Conservation (phyloP, 2,329 filamentous ascomycete genomes). For the Trichoderma pleuroti region DNA sequence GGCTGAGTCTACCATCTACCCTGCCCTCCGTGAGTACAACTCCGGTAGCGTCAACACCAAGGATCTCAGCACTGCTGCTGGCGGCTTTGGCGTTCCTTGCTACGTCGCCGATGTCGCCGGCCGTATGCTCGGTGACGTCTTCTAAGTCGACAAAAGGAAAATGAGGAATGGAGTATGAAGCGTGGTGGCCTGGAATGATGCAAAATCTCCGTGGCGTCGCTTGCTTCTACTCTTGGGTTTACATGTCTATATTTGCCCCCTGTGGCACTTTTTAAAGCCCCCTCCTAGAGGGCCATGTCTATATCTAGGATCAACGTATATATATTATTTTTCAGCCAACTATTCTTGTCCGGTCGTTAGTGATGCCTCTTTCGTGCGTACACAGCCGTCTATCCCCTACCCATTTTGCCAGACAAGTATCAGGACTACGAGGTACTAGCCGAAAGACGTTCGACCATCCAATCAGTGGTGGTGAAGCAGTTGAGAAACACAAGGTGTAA, state of each 20-base stretch:
- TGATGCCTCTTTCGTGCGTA: not conserved
- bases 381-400: too few relatives aligned
- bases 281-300: slow-evolving; percentile 3
- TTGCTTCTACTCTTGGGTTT: not conserved
- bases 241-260: slow-evolving; percentile 3
- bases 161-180: not conserved
- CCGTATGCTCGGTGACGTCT: slow-evolving; percentile 7
- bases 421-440: not conserved
- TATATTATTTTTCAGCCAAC: not conserved
- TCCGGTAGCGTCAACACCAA: not conserved
- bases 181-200: not conserved
- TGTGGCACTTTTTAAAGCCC: not conserved
- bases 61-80: slow-evolving; percentile 2
- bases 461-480: not conserved
- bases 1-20: slow-evolving; percentile 6
- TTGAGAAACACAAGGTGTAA: not conserved
- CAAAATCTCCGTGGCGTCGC: not conserved
- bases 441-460: not conserved
- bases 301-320: slow-evolving; percentile 7
- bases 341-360: not conserved
- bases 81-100: slow-evolving; percentile 8
- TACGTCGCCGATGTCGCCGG: slow-evolving; percentile 6
- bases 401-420: too few relatives aligned
- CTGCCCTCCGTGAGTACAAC: slow-evolving; percentile 15
- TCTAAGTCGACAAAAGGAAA: not conserved